phyloP scores from a whole-genome alignment of 2,329 filamentous ascomycete genomes.

The Xylaria sp. region DNA sequence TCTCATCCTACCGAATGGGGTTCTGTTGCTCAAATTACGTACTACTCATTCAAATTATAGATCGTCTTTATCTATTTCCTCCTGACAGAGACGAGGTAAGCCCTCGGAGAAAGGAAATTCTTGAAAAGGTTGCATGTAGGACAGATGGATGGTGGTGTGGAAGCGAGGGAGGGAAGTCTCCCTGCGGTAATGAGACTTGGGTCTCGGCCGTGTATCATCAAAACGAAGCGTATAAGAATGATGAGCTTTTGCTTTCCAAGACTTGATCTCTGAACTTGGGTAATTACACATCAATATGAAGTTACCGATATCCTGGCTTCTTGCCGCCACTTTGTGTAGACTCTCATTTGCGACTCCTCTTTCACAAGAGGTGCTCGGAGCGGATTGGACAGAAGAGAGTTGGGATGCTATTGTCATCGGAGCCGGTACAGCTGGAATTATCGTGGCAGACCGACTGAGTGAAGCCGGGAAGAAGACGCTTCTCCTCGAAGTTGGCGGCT shows the following conservation, averaged over 20 bases:
- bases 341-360: slow-evolving; percentile 34
- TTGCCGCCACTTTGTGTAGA: not conserved
- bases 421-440: slow-evolving; percentile 64
- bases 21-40: not conserved
- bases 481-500: slow-evolving; percentile 62
- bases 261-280: not conserved
- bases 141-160: not conserved
- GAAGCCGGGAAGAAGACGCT: slow-evolving; percentile 63
- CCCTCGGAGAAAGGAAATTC: not conserved
- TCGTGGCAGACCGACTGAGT: slow-evolving; percentile 61
- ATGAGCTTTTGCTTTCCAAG: not conserved
- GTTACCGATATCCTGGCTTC: slow-evolving; percentile 6
- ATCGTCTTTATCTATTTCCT: not conserved
- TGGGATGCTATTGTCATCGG: slow-evolving; percentile 57
- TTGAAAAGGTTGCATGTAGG: not conserved
- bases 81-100: not conserved
- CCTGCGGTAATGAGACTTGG: not conserved
- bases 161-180: not conserved
- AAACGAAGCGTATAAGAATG: not conserved
- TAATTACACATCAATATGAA: slow-evolving; percentile 23
- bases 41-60: no score
- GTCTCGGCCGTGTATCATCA: not conserved
- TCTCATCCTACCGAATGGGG: not conserved
- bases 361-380: slow-evolving; percentile 21
- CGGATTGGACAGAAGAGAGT: slow-evolving; percentile 44